Percentiles rank a stretch among this genome's conserved stretches.
These are phyloP conservation scores for Pelagomonas calceolata DNA, from an alignment of 108 stramenopile species.

Conservation along the genomic window DNA sequence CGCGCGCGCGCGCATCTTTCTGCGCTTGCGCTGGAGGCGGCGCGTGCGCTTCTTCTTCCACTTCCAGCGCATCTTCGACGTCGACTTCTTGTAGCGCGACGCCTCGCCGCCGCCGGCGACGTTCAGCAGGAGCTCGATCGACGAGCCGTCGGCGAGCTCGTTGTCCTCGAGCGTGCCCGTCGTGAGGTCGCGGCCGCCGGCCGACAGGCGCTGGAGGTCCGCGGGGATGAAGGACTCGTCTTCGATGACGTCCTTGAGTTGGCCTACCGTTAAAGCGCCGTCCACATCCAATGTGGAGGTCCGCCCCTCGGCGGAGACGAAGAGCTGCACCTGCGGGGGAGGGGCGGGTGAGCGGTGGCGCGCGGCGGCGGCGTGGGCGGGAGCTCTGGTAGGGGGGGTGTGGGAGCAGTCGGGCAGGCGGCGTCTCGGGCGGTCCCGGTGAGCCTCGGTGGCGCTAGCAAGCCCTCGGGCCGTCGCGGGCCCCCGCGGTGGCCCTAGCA, in stretches of 20 bases:
- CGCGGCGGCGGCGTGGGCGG: too few relatives aligned
- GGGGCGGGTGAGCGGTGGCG: too few relatives aligned
- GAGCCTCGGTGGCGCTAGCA: too few relatives aligned
- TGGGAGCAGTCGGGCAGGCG: too few relatives aligned
- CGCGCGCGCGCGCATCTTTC: constrained; percentile 17
- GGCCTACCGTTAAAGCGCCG: background rate
- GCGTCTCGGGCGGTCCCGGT: too few relatives aligned
- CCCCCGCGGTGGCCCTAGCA: too few relatives aligned
- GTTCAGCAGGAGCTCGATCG: background rate
- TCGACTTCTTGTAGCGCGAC: constrained; percentile 8
- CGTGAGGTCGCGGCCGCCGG: background rate
- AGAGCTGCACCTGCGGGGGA: background rate
- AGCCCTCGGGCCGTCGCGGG: too few relatives aligned
- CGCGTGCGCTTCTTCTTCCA: constrained; percentile 22
- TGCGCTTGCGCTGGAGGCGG: constrained; percentile 22
- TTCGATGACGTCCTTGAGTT: background rate
- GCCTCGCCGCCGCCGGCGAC: background rate
- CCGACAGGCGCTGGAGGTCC: background rate
- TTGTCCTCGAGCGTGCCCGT: constrained; percentile 1
- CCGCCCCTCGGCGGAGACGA: background rate
- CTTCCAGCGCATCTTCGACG: constrained; percentile 19
- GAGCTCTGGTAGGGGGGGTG: too few relatives aligned
- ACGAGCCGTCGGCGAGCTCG: background rate
- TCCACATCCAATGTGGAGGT: background rate
- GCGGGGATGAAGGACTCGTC: background rate